phyloP scores from a whole-genome alignment of 768 basidiomycete species.

The Tulasnella sp. region DNA sequence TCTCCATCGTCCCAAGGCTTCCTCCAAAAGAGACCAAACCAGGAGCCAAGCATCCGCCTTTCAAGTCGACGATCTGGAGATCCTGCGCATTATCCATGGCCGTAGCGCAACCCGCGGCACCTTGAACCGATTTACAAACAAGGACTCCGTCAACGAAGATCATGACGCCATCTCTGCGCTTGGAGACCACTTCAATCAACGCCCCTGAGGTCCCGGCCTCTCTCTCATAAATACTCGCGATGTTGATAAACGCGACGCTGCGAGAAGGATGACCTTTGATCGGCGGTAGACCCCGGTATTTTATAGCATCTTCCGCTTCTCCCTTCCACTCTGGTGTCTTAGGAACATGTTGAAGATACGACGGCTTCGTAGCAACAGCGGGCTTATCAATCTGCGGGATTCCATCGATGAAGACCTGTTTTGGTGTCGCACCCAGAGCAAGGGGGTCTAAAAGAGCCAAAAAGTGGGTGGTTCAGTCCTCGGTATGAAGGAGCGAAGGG shows the following conservation, averaged over 20 bases:
- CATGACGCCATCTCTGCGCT: slow-evolving; percentile 30
- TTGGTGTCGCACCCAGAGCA: slow-evolving; percentile 63
- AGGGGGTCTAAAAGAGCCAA: slow-evolving; percentile 44
- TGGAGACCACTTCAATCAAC: slow-evolving; percentile 17
- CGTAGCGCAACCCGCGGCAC: slow-evolving; percentile 25
- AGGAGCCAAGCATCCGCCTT: slow-evolving; percentile 50
- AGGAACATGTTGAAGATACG: slow-evolving; percentile 43
- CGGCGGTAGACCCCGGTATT: slow-evolving; percentile 68
- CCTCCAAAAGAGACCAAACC: slow-evolving; percentile 56
- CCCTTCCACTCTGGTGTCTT: slow-evolving; percentile 58
- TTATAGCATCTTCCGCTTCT: slow-evolving; percentile 50
- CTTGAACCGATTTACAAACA: slow-evolving; percentile 31
- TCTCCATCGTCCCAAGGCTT: slow-evolving; percentile 60
- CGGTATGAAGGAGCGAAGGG: background rate
- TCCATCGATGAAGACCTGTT: slow-evolving; percentile 79
- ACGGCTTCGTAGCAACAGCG: slow-evolving; percentile 43
- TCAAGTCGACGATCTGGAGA: slow-evolving; percentile 42
- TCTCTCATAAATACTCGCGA: slow-evolving; percentile 38
- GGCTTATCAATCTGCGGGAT: slow-evolving; percentile 53
- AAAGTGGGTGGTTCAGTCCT: background rate
- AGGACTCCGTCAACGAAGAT: slow-evolving; percentile 46
- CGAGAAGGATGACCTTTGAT: slow-evolving; percentile 30
- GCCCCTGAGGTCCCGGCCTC: slow-evolving; percentile 25
- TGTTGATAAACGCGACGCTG: slow-evolving; percentile 56
- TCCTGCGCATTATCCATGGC: slow-evolving; percentile 18